phyloP scores from a whole-genome alignment of 1,139 yeast genomes.

The Lodderomyces margitis region DNA sequence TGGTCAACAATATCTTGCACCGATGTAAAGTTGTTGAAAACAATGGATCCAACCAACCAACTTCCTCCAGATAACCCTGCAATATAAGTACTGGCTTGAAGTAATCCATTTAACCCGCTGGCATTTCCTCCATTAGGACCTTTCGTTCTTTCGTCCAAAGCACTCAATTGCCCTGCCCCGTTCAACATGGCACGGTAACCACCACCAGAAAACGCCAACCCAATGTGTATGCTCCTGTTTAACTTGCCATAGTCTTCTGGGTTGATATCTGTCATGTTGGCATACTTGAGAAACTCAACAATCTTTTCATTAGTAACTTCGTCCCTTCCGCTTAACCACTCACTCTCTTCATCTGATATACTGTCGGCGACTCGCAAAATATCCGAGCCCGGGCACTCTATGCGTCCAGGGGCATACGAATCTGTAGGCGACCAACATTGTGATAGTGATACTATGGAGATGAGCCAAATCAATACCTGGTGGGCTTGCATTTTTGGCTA shows the following conservation, averaged over 20 bases:
- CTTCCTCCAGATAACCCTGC: conserved; percentile 85
- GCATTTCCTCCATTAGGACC: conserved; percentile 16
- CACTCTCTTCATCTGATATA: conserved; percentile 38
- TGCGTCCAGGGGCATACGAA: conserved; percentile 66
- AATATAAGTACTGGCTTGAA: conserved; percentile 71
- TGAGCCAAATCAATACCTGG: no score
- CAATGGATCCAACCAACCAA: conserved; percentile 81
- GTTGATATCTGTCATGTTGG: conserved; percentile 65
- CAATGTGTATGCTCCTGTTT: conserved; percentile 35
- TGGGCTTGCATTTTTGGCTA: no score
- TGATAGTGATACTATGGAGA: neutral
- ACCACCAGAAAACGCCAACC: conserved; percentile 46
- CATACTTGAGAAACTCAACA: conserved; percentile 54
- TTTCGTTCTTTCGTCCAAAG: conserved; percentile 31
- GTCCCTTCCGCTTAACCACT: conserved; percentile 53
- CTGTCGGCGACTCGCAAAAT: conserved; percentile 25
- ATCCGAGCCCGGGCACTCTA: conserved; percentile 50
- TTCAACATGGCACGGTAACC: conserved; percentile 48
- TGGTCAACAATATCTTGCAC: conserved; percentile 54
- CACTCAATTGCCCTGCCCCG: conserved; percentile 45
- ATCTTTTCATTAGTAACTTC: conserved; percentile 55
- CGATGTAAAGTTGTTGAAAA: conserved; percentile 78
- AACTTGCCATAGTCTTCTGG: conserved; percentile 48
- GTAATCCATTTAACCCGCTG: conserved; percentile 73
- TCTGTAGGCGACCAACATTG: conserved; percentile 56